A percentile compares a stretch with the other conserved stretches of the same genome.
These are phyloP conservation scores for Fusarium sp. DNA, from an alignment of 2,329 filamentous ascomycete species.

Conservation along the genomic window DNA sequence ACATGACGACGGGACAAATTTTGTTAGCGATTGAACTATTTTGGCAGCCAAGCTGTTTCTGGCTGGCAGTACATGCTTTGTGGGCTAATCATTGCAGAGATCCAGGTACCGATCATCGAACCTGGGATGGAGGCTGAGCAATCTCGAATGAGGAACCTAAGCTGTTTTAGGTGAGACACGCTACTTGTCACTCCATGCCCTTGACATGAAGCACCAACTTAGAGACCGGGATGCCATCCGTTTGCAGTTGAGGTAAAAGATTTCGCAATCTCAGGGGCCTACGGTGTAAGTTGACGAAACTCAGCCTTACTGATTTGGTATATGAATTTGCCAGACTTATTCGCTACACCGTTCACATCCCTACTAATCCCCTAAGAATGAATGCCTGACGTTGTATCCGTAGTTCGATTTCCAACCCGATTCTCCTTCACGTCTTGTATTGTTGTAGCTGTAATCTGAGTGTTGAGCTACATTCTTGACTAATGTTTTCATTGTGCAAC, in stretches of 20 bases:
- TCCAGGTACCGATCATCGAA: constrained; percentile 26
- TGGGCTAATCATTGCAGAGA: constrained; percentile 1
- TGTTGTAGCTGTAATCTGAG: background rate
- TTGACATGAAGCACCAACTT: constrained; percentile 11
- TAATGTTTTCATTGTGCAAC: background rate
- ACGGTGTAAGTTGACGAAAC: background rate
- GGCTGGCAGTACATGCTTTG: constrained; percentile 13
- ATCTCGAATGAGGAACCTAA: constrained; percentile 29
- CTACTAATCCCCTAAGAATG: no score
- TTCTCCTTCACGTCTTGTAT: background rate
- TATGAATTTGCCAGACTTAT: background rate
- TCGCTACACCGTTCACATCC: no score
- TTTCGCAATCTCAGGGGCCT: constrained; percentile 23
- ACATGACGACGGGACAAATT: constrained; percentile 34
- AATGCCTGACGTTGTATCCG: background rate
- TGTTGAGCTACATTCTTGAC: background rate
- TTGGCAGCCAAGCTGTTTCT: constrained; percentile 15
- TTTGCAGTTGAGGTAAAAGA: constrained; percentile 14
- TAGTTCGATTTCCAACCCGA: constrained; percentile 3
- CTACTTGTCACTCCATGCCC: constrained; percentile 36
- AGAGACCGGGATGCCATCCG: constrained; percentile 11
- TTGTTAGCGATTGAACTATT: constrained; percentile 30
- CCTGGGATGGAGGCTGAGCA: constrained; percentile 24
- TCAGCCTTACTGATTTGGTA: constrained; percentile 30
- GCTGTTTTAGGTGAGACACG: constrained; percentile 36